Percentiles rank a stretch among this genome's conserved stretches.
These are phyloP conservation scores for Lachancea meyersii DNA, from an alignment of 805 yeast genomes.

Conservation along the genomic window DNA sequence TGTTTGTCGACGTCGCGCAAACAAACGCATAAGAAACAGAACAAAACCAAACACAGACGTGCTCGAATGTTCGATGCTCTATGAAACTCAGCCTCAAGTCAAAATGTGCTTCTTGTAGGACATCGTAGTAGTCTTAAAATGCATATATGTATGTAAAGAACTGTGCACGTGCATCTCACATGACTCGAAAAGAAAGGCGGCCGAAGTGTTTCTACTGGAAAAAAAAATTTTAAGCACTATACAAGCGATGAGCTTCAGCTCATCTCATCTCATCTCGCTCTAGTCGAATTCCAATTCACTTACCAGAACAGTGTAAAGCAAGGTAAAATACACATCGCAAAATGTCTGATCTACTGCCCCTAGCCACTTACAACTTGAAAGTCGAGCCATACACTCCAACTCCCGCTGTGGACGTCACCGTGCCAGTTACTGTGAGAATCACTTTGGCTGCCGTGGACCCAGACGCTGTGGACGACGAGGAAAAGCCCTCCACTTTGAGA, in stretches of 20 bases:
- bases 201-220: background rate
- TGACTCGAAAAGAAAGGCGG: background rate
- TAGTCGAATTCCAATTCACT: background rate
- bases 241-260: conserved; percentile 7
- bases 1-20: no score
- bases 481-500: conserved; percentile 83
- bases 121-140: no score
- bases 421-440: conserved; percentile 83
- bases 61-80: no score
- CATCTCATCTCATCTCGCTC: conserved; percentile 1
- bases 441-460: conserved; percentile 97
- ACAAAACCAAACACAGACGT: no score
- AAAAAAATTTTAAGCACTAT: conserved; percentile 5
- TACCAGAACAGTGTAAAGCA: no score
- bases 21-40: no score
- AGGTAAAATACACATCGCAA: no score
- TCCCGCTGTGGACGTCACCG: conserved; percentile 78
- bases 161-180: no score
- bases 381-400: conserved; percentile 82
- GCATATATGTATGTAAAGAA: no score
- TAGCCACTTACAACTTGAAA: conserved; percentile 81
- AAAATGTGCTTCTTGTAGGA: no score
- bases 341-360: conserved; percentile 73
- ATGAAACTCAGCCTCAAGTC: no score
- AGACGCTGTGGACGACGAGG: conserved; percentile 67